Conservation (phyloP, 768 basidiomycete genomes). For the Auricularia heimuer region DNA sequence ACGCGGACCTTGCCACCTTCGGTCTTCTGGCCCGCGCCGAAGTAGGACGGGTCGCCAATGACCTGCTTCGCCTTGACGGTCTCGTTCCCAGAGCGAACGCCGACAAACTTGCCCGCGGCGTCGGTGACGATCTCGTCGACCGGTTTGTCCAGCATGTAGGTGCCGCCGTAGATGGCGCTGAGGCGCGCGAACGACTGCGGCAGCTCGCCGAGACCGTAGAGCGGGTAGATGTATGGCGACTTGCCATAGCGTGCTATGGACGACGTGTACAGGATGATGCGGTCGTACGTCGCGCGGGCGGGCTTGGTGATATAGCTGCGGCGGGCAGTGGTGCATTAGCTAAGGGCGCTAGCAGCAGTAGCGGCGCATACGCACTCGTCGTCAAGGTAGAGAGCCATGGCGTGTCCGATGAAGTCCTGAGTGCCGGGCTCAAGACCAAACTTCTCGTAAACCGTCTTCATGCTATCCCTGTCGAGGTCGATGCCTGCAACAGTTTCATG, state of each 20-base stretch:
- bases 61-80: conserved; percentile 96
- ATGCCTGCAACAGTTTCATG: conserved; percentile 42
- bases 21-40: conserved; percentile 58
- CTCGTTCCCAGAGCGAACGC: conserved; percentile 82
- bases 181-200: conserved; percentile 98
- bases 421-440: conserved; percentile 96
- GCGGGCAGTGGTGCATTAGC: background rate
- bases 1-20: conserved; percentile 78
- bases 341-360: background rate
- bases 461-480: conserved; percentile 80
- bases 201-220: conserved; percentile 97
- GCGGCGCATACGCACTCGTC: conserved; percentile 64
- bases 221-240: conserved; percentile 98
- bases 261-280: conserved; percentile 93
- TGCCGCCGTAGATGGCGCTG: conserved; percentile 97
- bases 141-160: conserved; percentile 98
- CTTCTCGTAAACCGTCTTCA: conserved; percentile 93
- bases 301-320: conserved; percentile 85
- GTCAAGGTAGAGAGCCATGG: conserved; percentile 96
- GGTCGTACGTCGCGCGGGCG: conserved; percentile 83
- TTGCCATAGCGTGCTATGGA: conserved; percentile 99
- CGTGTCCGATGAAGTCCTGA: conserved; percentile 98
- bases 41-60: conserved; percentile 97
- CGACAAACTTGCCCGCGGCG: conserved; percentile 78
- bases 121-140: conserved; percentile 87